phyloP scores from a whole-genome alignment of 768 basidiomycete genomes.

The Kwoniella botswanensis region DNA sequence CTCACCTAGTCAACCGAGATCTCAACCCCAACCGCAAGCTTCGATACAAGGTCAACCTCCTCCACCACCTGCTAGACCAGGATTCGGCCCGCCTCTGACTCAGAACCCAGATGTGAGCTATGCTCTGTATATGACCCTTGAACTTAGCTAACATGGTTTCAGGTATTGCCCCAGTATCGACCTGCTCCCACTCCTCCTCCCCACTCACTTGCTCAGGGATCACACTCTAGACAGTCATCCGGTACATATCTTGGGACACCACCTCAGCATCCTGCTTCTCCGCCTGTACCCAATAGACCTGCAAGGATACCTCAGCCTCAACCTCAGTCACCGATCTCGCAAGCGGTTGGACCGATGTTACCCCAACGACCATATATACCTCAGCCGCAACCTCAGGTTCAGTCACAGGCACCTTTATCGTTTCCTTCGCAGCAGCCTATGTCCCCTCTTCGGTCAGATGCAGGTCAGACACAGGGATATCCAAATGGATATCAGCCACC shows the following conservation, averaged over 20 bases:
- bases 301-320: slow-evolving; percentile 8
- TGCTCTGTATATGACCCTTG: not conserved
- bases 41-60: slow-evolving; percentile 7
- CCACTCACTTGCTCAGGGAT: slow-evolving; percentile 49
- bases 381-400: slow-evolving; percentile 15
- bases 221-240: slow-evolving; percentile 33
- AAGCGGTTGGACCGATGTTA: slow-evolving; percentile 9
- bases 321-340: slow-evolving; percentile 20
- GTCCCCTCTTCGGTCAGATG: not conserved
- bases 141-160: not conserved
- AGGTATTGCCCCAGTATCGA: slow-evolving; percentile 51
- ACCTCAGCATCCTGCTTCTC: slow-evolving; percentile 35
- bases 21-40: not conserved
- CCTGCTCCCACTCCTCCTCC: slow-evolving; percentile 53
- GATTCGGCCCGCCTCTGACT: slow-evolving; percentile 9
- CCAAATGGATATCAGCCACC: slow-evolving; percentile 1
- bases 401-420: not conserved
- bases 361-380: slow-evolving; percentile 36
- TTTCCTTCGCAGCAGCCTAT: not conserved
- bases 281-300: slow-evolving; percentile 49
- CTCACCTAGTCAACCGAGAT: slow-evolving; percentile 1
- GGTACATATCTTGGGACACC: slow-evolving; percentile 32
- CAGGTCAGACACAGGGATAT: not conserved
- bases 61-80: slow-evolving; percentile 32
- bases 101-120: slow-evolving; percentile 6